Evolutionary conservation across 768 basidiomycete genomes (phyloP), one percentile per base, ranked within the genome.

Genomic region (Kwoniella shandongensis): DNA sequence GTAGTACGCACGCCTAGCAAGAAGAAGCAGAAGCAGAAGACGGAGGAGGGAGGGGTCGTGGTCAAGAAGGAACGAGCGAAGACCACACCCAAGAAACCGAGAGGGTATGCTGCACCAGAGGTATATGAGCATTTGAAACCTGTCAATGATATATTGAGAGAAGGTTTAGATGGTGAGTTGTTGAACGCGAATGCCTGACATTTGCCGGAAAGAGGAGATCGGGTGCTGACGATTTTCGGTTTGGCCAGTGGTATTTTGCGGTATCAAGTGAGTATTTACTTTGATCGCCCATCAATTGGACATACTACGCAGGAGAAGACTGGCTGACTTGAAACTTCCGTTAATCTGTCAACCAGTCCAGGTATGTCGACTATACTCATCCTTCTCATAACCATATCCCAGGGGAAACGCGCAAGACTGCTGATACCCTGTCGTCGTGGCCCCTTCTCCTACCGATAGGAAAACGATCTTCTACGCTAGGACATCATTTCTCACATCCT

Each of bases 401-500:
- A n/a, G n/a, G n/a, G n/a, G n/a, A n/a, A n/a, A n/a, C n/a, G n/a
- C n/a, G n/a, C n/a, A n/a, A n/a, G n/a, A n/a, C n/a, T n/a, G n/a
- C n/a, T n/a, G 26, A n/a, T 22, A 23, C 26, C 35, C 13, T 27
- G 13, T 3, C 8, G 22, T 46, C n/a, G 47, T 20, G 23, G 4
- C 11, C 13, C 26, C 20, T 29, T 30, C 10, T 29, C 1, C 47
- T 22, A 49, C 27, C 50, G 0, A 42, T 87, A 2, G 89, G 88
- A 1, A 75, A 81, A 61, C 81, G 78, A 70, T 89, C 88, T 0
- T 85, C 87, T 0, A 79, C 80, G 54, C 79, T 80, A 2, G 89
- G 89, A 0, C 87, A 88, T 72, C 89, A 91, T 71, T 92, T 85
- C 64, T 87, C 85, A 1, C 83, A 87, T 66, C 85, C 85, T 0